Percentiles rank a stretch among this genome's conserved stretches.
Conservation (phyloP, 1,139 yeast species). For the Scheffersomyces stambukii region DNA sequence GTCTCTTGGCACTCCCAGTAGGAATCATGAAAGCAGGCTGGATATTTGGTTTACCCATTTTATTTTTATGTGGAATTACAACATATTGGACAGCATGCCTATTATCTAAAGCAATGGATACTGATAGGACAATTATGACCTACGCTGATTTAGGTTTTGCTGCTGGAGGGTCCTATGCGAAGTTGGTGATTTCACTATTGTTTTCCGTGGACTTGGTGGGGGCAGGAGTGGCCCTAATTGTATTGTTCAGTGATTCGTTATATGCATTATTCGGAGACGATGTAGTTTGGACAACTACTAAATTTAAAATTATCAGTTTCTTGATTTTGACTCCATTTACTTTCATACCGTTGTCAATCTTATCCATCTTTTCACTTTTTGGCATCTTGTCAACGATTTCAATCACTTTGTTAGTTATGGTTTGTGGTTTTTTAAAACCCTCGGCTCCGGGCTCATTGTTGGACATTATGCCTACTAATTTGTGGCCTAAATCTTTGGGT, state of each 20-base stretch:
- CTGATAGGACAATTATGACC: slow-evolving; percentile 73
- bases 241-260: slow-evolving; percentile 53
- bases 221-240: slow-evolving; percentile 53
- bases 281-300: slow-evolving; percentile 32
- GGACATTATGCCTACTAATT: slow-evolving; percentile 40
- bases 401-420: slow-evolving; percentile 35
- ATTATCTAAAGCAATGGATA: slow-evolving; percentile 51
- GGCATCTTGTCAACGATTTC: slow-evolving; percentile 45
- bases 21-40: slow-evolving; percentile 47
- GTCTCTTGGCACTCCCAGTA: slow-evolving; percentile 46
- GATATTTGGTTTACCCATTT: slow-evolving; percentile 37
- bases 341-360: slow-evolving; percentile 40
- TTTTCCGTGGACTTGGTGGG: slow-evolving; percentile 50
- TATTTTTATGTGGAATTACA: slow-evolving; percentile 35
- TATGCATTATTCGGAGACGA: slow-evolving; percentile 40
- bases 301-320: slow-evolving; percentile 36
- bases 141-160: slow-evolving; percentile 86
- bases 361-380: slow-evolving; percentile 41
- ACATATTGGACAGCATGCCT: slow-evolving; percentile 46
- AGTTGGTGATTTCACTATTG: slow-evolving; percentile 35
- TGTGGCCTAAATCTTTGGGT: slow-evolving; percentile 39
- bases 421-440: slow-evolving; percentile 37
- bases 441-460: slow-evolving; percentile 42
- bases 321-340: slow-evolving; percentile 45
- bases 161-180: slow-evolving; percentile 52